Base-by-base conservation (phyloP, 1,284 basidiomycete species). In the Ustilago trichophora region DNA sequence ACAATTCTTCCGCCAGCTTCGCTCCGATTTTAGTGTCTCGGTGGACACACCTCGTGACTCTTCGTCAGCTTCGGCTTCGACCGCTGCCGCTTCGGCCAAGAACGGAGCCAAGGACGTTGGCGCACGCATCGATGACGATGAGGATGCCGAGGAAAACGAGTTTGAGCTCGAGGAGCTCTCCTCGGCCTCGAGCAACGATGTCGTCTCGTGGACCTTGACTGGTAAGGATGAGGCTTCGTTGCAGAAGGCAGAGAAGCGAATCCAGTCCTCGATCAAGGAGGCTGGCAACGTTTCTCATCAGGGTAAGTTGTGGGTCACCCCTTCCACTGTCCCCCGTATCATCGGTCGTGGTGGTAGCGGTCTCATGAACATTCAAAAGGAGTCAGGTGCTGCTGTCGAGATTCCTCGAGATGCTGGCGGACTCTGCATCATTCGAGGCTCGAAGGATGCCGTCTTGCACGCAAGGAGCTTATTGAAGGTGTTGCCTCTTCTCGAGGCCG, bases 91-190 rank as follows among this genome's bases (percentile, higher is more conserved):
- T 7, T 29, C 60, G 6, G 49, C 36, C 34, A 57, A 64, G 46
- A 53, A 44, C 10, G 41, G 49, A 16, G 36, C 45, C 15, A 46
- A 51, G 46, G 35, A 35, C 13, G 55, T 33, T 12, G 43, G 38
- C 19, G 75, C 72, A 1, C 72, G 74, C 13, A 76, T 76, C 50
- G 75, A 77, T 41, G 68, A 62, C 27, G 71, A 73, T 26, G 65
- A 60, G 13, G 52, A 59, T 19, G 69, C 56, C 3, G 63, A 58
- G 25, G 57, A 55, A 49, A 56, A 68, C 46, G 71, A 71, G 34
- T 65, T 66, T 25, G 54, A 71, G 52, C 50, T 75, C 22, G 70
- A 69, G 35, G 60, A 63, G 52, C 62, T 70, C 21, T 45, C 55
- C 16, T 42, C 51, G 6, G 27, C 43, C 6, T 49, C 44, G 24